Percentiles rank a stretch among this genome's conserved stretches.
phyloP scores from a whole-genome alignment of 2,329 filamentous ascomycete genomes.

The Lachnellula arida region DNA sequence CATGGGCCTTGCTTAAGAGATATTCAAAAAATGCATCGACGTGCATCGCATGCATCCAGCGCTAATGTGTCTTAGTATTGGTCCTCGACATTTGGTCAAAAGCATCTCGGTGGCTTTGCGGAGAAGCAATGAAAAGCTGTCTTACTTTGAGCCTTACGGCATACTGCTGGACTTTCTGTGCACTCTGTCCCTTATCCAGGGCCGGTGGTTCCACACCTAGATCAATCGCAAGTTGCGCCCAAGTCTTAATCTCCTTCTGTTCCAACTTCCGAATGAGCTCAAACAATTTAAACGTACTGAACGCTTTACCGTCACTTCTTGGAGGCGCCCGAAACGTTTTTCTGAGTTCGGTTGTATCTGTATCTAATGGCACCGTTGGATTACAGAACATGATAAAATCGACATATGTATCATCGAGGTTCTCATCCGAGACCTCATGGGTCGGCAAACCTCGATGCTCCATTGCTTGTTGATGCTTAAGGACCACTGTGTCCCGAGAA shows the following conservation, averaged over 20 bases:
- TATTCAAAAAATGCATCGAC: slow-evolving; percentile 94
- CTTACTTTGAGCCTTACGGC: slow-evolving; percentile 82
- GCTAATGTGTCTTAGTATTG: slow-evolving; percentile 41
- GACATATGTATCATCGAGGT: slow-evolving; percentile 78
- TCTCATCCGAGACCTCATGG: slow-evolving; percentile 61
- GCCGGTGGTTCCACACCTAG: slow-evolving; percentile 86
- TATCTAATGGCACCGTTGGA: slow-evolving; percentile 66
- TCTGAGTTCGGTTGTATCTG: slow-evolving; percentile 65
- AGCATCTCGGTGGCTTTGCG: too few relatives aligned
- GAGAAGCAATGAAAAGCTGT: slow-evolving; percentile 1
- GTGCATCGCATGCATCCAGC: slow-evolving; percentile 97
- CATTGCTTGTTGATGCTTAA: slow-evolving; percentile 1
- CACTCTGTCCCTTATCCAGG: slow-evolving; percentile 76
- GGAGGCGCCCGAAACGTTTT: slow-evolving; percentile 76
- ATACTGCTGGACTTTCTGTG: slow-evolving; percentile 93
- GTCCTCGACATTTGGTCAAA: slow-evolving; percentile 1
- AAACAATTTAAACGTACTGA: slow-evolving; percentile 72
- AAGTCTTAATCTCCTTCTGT: slow-evolving; percentile 81
- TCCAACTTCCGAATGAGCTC: slow-evolving; percentile 76
- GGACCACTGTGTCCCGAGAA: slow-evolving; percentile 7
- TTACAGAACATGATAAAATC: slow-evolving; percentile 89
- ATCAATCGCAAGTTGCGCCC: slow-evolving; percentile 80
- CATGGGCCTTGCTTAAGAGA: slow-evolving; percentile 69
- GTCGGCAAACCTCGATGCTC: slow-evolving; percentile 49
- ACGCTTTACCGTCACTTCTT: slow-evolving; percentile 81